Percentiles rank a stretch among this genome's conserved stretches.
Conservation (phyloP, 164 flowering plant genomes). For the Cinnamomum chago region DNA sequence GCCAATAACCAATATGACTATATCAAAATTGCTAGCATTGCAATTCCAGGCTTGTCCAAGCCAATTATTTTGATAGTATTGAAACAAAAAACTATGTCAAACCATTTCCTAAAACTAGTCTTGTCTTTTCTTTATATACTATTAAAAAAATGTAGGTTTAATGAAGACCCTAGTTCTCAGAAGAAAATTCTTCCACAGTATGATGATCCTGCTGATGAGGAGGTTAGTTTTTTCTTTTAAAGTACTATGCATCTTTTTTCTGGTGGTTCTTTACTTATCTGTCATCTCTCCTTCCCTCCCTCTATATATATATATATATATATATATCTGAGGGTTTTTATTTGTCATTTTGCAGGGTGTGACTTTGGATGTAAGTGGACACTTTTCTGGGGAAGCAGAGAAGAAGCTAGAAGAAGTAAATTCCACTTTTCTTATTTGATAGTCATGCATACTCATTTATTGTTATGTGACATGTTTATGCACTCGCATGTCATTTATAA, state of each 20-base stretch:
- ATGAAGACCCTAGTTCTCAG: constrained; percentile 50
- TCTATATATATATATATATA: no score
- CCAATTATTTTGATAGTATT: no score
- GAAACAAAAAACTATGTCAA: background rate
- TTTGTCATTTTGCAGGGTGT: constrained; percentile 46
- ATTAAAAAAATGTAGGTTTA: constrained; percentile 47
- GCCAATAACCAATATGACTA: background rate
- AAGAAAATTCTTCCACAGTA: constrained; percentile 93
- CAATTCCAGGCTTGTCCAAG: no score
- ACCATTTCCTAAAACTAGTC: no score
- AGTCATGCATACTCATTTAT: background rate
- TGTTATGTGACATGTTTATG: background rate
- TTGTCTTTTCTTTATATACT: no score
- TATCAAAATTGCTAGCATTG: background rate
- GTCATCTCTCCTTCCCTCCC: no score
- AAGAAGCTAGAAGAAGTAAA: constrained; percentile 91
- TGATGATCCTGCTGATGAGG: constrained; percentile 77
- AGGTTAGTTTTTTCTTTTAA: constrained; percentile 40
- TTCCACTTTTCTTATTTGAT: background rate
- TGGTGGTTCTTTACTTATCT: background rate
- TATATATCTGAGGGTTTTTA: background rate
- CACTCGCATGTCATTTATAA: background rate
- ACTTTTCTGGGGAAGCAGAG: constrained; percentile 76
- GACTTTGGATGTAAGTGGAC: constrained; percentile 77
- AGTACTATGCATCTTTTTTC: background rate